Evolutionary conservation across 1,139 yeast species (phyloP).

Genomic region (Komagataea norvegica): DNA sequence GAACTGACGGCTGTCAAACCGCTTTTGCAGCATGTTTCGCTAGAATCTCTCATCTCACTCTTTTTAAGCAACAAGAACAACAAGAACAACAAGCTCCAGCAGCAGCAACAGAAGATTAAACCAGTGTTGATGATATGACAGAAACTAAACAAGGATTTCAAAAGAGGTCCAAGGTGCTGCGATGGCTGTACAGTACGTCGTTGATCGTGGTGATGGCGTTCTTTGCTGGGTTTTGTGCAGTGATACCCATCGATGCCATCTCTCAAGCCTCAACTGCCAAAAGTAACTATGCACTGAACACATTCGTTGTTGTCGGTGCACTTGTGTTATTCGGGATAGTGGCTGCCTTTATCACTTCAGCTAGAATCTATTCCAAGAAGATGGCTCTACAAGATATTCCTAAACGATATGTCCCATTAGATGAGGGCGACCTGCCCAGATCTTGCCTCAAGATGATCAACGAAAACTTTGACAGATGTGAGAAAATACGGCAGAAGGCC

Average conservation of each 20-base stretch:
- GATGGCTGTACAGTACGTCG: constrained; percentile 51
- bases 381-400: constrained; percentile 73
- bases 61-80: too few species aligned
- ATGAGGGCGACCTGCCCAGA: constrained; percentile 58
- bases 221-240: constrained; percentile 53
- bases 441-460: constrained; percentile 40
- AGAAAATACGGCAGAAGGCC: constrained; percentile 44
- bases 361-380: constrained; percentile 55
- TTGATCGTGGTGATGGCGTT: constrained; percentile 46
- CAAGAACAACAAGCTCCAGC: too few species aligned
- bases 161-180: constrained; percentile 6
- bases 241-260: constrained; percentile 72
- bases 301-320: constrained; percentile 71
- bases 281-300: constrained; percentile 48
- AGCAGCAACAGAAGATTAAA: background rate
- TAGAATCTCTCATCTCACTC: too few species aligned
- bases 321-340: constrained; percentile 56
- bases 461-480: constrained; percentile 42
- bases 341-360: constrained; percentile 42
- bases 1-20: too few species aligned
- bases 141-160: background rate
- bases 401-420: constrained; percentile 60
- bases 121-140: constrained; percentile 1
- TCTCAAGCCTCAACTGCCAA: constrained; percentile 55
- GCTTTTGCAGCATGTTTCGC: too few species aligned